Percentiles rank a stretch among this genome's conserved stretches.
phyloP scores from a whole-genome alignment of 345 rosid genomes.

The Anacardium occidentale region DNA sequence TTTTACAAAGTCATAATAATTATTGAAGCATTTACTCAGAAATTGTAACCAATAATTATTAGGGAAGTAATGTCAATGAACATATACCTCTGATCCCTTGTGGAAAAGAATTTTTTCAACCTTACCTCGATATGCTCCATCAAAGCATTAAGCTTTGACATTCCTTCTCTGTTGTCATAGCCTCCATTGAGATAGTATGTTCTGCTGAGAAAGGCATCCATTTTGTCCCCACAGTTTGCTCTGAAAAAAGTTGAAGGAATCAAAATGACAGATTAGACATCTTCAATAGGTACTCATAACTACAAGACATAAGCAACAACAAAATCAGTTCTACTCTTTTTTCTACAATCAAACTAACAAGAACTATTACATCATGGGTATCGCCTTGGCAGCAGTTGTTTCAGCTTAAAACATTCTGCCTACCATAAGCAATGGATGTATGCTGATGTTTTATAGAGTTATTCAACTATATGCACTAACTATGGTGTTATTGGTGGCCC shows the following conservation, averaged over 20 bases:
- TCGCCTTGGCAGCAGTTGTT: background rate
- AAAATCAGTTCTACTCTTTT: background rate
- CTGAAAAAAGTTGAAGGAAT: slow-evolving; percentile 34
- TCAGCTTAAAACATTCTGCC: background rate
- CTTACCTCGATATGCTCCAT: slow-evolving; percentile 69
- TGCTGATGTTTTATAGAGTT: background rate
- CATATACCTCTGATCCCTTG: too few species aligned
- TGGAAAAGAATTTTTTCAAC: background rate
- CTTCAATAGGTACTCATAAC: background rate
- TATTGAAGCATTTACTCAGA: too few species aligned
- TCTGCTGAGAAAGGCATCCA: slow-evolving; percentile 60
- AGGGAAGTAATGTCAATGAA: too few species aligned
- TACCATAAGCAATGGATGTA: background rate
- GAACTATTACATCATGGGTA: background rate
- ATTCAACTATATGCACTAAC: background rate
- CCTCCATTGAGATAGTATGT: slow-evolving; percentile 68
- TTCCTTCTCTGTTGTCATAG: slow-evolving; percentile 55
- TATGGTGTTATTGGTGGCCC: too few species aligned
- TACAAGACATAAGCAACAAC: background rate
- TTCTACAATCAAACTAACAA: background rate
- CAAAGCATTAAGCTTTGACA: slow-evolving; percentile 55
- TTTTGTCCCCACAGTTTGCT: slow-evolving; percentile 60
- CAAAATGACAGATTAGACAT: background rate
- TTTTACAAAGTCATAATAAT: too few species aligned
- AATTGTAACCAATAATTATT: too few species aligned